These are phyloP conservation scores for Ascoidea rubescens DNA, from an alignment of 805 yeast genomes.

Conservation along the genomic window DNA sequence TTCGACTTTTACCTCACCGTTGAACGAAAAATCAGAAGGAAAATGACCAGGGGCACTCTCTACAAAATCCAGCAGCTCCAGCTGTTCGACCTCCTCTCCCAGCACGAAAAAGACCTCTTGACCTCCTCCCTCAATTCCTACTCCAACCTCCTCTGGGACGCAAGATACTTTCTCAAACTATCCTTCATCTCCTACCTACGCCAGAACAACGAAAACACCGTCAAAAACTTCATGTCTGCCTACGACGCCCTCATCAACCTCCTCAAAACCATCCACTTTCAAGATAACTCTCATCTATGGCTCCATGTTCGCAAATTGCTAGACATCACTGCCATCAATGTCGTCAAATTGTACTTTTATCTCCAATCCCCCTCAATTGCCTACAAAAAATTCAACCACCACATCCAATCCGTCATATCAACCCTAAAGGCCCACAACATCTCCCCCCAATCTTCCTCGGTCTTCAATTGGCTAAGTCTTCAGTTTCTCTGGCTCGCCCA, in stretches of 20 bases:
- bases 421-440: slow-evolving; percentile 19
- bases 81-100: slow-evolving; percentile 6
- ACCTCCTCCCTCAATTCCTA: slow-evolving; percentile 9
- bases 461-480: slow-evolving; percentile 39
- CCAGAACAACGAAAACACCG: slow-evolving; percentile 31
- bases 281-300: slow-evolving; percentile 22
- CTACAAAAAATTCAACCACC: slow-evolving; percentile 49
- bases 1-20: slow-evolving; percentile 28
- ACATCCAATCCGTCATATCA: slow-evolving; percentile 36
- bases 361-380: slow-evolving; percentile 45
- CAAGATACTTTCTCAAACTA: slow-evolving; percentile 36
- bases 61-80: slow-evolving; percentile 1
- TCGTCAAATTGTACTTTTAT: slow-evolving; percentile 46
- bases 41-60: slow-evolving; percentile 11
- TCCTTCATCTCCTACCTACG: slow-evolving; percentile 37
- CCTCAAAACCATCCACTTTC: slow-evolving; percentile 17
- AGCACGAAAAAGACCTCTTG: slow-evolving; percentile 5
- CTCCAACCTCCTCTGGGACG: slow-evolving; percentile 26
- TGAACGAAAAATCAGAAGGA: slow-evolving; percentile 26
- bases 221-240: slow-evolving; percentile 36
- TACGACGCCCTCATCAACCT: slow-evolving; percentile 35
- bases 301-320: slow-evolving; percentile 31
- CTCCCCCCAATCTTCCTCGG: slow-evolving; percentile 16
- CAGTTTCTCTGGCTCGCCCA: slow-evolving; percentile 60
- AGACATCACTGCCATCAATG: slow-evolving; percentile 50